These are phyloP conservation scores for Chytriomyces sp. DNA, from an alignment of 192 early-diverging fungal genomes.

Conservation along the genomic window DNA sequence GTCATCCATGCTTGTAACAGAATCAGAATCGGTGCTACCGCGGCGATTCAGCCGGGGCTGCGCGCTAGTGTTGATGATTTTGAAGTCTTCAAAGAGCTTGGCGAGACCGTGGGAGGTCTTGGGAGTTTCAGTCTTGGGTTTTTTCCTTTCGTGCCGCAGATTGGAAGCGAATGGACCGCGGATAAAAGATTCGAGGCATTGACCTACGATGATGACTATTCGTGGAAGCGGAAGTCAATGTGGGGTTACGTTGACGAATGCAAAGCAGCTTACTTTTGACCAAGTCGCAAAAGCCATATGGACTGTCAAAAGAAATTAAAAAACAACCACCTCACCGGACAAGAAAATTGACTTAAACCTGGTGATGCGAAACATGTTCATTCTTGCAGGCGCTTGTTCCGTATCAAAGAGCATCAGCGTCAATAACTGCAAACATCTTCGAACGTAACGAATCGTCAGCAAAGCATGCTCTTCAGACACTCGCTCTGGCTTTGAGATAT, in stretches of 20 bases:
- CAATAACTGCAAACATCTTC: slow-evolving; percentile 10
- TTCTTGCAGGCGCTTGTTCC: slow-evolving; percentile 15
- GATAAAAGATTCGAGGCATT: slow-evolving; percentile 2
- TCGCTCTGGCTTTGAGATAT: background rate
- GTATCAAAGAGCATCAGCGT: slow-evolving; percentile 25
- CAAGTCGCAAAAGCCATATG: slow-evolving; percentile 20
- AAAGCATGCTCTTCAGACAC: slow-evolving; percentile 14
- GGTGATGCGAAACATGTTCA: background rate
- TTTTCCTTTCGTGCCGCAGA: background rate
- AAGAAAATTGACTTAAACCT: background rate
- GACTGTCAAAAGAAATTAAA: slow-evolving; percentile 2
- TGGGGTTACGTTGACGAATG: background rate
- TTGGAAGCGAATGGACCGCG: slow-evolving; percentile 13
- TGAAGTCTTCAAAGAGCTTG: slow-evolving; percentile 14
- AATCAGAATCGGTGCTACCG: too few species aligned
- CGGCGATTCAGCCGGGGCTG: background rate
- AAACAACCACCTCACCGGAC: background rate
- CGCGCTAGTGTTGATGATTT: background rate
- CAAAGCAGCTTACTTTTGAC: slow-evolving; percentile 5
- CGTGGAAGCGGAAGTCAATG: too few species aligned
- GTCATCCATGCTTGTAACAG: too few species aligned
- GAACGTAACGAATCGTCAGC: slow-evolving; percentile 9
- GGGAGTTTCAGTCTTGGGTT: background rate
- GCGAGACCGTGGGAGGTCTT: background rate
- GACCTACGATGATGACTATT: slow-evolving; percentile 14